Evolutionary conservation across 129 eudicot species (phyloP), one percentile per base, ranked within the genome.

Genomic region (Centrapalus pauciflorus): DNA sequence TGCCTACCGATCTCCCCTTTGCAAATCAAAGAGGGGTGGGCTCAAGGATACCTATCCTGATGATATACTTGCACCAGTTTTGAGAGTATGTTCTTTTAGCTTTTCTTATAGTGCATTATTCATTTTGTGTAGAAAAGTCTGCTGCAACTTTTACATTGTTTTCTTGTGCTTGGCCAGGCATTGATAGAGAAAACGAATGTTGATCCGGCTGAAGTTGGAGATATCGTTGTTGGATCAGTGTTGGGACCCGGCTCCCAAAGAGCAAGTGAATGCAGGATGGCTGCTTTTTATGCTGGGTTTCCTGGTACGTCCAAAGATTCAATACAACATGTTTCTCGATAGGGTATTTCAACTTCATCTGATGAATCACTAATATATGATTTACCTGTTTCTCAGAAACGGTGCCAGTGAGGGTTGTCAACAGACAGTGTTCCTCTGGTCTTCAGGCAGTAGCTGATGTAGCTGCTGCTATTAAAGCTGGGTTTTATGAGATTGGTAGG

Each of bases 381-480:
- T 50, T 28, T 27, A 12, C 50, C 7, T 62, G 55, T 27, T 55
- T 24, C 25, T 52, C 88, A 94, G 99, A 94, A 55, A 84, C 95
- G 56, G 99, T 94, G 34, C 95, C 99, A 12, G 79, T 94, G 62
- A 86, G 97, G 77, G 86, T 95, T 48, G 99, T 94, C 75, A 94
- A 94, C 66, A 82, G 99, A 77, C 99, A 94, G 75, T 94, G 99
- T 79, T 89, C 96, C 64, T 94, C 99, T 19, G 99, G 99, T 49
- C 96, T 94, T 68, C 99, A 94, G 76, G 99, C 96, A 56, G 96
- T 94, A 37, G 99, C 99, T 73, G 99, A 94, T 82, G 99, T 94
- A 8, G 99, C 96, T 71, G 95, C 99, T 67, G 93, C 96, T 72
- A 94, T 94, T 63, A 94, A 82, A 80, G 84, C 99, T 74, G 99